Evolutionary conservation across 2,329 filamentous ascomycete species (phyloP), one percentile per base, ranked within the genome.

Genomic region (Trichothecium sympodiale): DNA sequence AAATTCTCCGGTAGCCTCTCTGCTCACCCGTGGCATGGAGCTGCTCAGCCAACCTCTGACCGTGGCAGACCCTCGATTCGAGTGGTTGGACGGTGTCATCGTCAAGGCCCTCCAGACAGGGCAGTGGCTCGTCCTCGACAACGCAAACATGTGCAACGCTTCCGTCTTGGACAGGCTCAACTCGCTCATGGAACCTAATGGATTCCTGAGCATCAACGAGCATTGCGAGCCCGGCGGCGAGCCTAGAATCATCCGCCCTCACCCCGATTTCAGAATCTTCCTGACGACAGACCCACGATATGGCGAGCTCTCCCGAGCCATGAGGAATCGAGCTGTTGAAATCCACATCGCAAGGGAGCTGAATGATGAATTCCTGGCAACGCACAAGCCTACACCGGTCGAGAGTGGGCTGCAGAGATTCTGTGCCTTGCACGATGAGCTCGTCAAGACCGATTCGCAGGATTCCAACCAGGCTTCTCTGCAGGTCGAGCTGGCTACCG

Each of bases 111-210:
- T 96, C 9, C 73, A 93, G 50, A 68, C 80, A 46, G 91, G 91
- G 12, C 74, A 87, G 41, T 98, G 91, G 91, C 68, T 98, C 14
- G 80, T 98, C 9, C 75, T 98, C 16, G 91, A 98, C 58, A 95
- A 98, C 57, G 91, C 93, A 41, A 98, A 98, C 51, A 71, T 98
- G 38, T 98, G 93, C 62, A 95, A 83, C 50, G 82, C 89, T 17
- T 94, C 89, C 6, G 91, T 98, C 1, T 71, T 98, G 8, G 91
- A 98, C 58, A 75, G 93, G 42, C 65, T 98, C 35, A 98, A 98
- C 55, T 96, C 91, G 1, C 64, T 98, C 8, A 79, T 96, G 7
- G 91, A 98, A 54, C 88, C 87, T 0, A 80, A 88, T 49, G 91
- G 91, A 1, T 79, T 77, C 42, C 64, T 98, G 16, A 86, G 84